Evolutionary conservation across 768 basidiomycete species (phyloP), one percentile per base, ranked within the genome.

Genomic region (Podaxis sp.): DNA sequence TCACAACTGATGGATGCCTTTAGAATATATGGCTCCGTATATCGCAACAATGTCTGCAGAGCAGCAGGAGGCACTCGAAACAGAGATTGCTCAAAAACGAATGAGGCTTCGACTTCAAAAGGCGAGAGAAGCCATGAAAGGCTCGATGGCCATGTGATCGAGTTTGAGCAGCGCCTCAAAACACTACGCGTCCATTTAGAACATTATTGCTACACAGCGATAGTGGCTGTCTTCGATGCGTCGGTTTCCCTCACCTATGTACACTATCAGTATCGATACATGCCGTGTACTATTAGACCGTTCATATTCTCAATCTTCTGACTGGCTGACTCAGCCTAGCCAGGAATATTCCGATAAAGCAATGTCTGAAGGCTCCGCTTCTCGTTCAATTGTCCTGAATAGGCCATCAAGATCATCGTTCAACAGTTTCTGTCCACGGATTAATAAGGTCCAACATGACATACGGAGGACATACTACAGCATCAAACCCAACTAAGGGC

Each of bases 381-480:
- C 33, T 33, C 33, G 33, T 33, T 33, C 33, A 33, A 2, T 8
- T 33, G 33, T 33, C 3, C 33, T 33, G 33, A 33, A 33, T 9
- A 33, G 7, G 3, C 33, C 33, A 0, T 9, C 33, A 9, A 62
- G 41, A 4, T 56, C 54, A 4, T 38, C 36, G n/a, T 56, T 62
- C 13, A 62, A 13, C 2, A 22, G 51, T 15, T 62, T 27, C 61
- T 62, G 24, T 15, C 12, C 9, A n/a, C 12, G 13, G 13, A 12
- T 56, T 22, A 46, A 3, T 2, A 37, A 36, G 2, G 5, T 15
- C 13, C 22, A 33, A 15, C 17, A 2, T 19, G 24, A 49, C 3
- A 5, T 46, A 43, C 9, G 58, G 1, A 19, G 57, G 43, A 75
- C 86, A 66, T 69, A 90, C 89, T 50, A 89, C 74, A 17, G 83